phyloP scores from a whole-genome alignment of 306 rosid species.

The Lathyrus oleraceus region DNA sequence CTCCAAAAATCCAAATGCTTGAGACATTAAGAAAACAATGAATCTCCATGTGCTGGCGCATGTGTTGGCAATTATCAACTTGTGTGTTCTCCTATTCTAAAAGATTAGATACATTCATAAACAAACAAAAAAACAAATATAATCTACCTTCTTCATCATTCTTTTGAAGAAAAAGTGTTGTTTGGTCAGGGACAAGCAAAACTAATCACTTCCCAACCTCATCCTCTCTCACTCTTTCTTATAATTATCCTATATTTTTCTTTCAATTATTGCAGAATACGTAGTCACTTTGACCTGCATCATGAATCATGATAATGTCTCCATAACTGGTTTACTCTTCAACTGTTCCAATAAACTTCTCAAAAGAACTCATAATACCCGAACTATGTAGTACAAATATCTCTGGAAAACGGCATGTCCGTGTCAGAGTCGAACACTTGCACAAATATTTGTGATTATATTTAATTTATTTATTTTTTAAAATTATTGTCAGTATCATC shows the following conservation, averaged over 20 bases:
- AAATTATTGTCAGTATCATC: too few relatives aligned
- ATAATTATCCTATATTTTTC: not conserved
- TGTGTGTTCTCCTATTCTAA: slow-evolving; percentile 23
- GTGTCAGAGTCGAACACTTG: too few relatives aligned
- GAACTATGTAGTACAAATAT: too few relatives aligned
- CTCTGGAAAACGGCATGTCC: too few relatives aligned
- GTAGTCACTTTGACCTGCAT: slow-evolving; percentile 39
- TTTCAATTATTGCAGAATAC: slow-evolving; percentile 35
- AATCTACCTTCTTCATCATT: slow-evolving; percentile 36
- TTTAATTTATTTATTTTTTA: too few relatives aligned
- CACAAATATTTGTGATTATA: too few relatives aligned
- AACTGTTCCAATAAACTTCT: not conserved
- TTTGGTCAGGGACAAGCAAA: slow-evolving; percentile 34
- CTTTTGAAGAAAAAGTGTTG: slow-evolving; percentile 25
- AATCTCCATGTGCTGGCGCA: slow-evolving; percentile 42
- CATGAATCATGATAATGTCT: slow-evolving; percentile 1
- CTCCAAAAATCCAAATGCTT: slow-evolving; percentile 37
- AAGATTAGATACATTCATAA: slow-evolving; percentile 19
- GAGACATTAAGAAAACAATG: slow-evolving; percentile 36
- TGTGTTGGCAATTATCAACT: slow-evolving; percentile 35
- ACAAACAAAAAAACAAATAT: slow-evolving; percentile 12
- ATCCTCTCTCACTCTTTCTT: slow-evolving; percentile 7
- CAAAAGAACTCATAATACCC: too few relatives aligned
- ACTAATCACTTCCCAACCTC: slow-evolving; percentile 35
- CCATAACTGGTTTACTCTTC: not conserved